Percentiles rank a stretch among this genome's conserved stretches.
Conservation (phyloP, 2,329 filamentous ascomycete species). For the Drechslera avenae region DNA sequence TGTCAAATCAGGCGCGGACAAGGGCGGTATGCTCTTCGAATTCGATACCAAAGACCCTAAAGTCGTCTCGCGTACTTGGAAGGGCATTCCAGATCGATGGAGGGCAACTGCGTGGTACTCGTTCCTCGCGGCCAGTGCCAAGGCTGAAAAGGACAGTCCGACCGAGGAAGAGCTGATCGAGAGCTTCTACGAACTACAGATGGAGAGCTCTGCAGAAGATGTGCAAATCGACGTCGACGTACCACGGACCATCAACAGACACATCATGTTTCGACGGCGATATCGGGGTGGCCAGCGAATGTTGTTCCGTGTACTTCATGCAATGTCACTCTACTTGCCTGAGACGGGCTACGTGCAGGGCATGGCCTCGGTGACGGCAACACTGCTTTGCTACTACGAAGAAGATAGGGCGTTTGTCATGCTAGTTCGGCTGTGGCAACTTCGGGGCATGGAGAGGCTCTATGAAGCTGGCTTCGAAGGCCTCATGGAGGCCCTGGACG, state of each 20-base stretch:
- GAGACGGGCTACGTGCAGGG: conserved; percentile 95
- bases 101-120: conserved; percentile 92
- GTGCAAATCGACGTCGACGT: conserved; percentile 98
- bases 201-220: conserved; percentile 81
- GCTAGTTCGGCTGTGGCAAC: conserved; percentile 91
- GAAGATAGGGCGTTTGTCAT: conserved; percentile 95
- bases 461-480: conserved; percentile 86
- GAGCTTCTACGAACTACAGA: conserved; percentile 73
- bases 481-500: conserved; percentile 80
- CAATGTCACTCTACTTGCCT: conserved; percentile 87
- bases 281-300: conserved; percentile 89
- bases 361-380: conserved; percentile 93
- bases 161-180: conserved; percentile 74
- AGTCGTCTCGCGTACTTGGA: conserved; percentile 91
- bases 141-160: conserved; percentile 63
- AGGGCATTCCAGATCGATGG: conserved; percentile 97
- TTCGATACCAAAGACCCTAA: conserved; percentile 82
- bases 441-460: conserved; percentile 82
- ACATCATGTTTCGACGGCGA: conserved; percentile 94
- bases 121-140: conserved; percentile 80
- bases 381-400: conserved; percentile 93
- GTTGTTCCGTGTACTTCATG: conserved; percentile 89
- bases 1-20: conserved; percentile 53
- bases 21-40: conserved; percentile 70
- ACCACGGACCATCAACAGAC: conserved; percentile 88